phyloP scores from a whole-genome alignment of 2,329 filamentous ascomycete species.

The Aureobasidium sp. region DNA sequence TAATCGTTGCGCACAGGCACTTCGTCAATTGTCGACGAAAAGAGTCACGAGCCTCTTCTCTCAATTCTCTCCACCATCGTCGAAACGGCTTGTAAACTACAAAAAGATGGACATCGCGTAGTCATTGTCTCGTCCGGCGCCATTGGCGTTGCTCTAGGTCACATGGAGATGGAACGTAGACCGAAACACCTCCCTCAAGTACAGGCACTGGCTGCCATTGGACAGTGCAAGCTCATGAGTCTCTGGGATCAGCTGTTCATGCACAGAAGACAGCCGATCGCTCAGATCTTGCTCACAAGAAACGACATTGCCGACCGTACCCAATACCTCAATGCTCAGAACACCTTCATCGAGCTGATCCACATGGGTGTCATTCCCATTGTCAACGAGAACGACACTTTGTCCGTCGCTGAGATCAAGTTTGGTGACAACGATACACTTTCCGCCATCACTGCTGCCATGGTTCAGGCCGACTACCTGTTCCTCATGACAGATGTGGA shows the following conservation, averaged over 20 bases:
- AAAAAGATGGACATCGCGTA: slow-evolving; percentile 86
- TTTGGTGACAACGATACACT: slow-evolving; percentile 98
- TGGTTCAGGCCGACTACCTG: slow-evolving; percentile 93
- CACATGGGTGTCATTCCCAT: slow-evolving; percentile 96
- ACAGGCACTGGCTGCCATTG: slow-evolving; percentile 91
- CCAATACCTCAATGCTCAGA: slow-evolving; percentile 93
- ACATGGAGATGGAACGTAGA: slow-evolving; percentile 80
- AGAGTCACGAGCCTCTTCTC: slow-evolving; percentile 84
- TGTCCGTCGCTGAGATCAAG: slow-evolving; percentile 97
- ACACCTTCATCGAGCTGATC: slow-evolving; percentile 82
- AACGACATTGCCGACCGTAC: slow-evolving; percentile 96
- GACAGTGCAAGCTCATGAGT: slow-evolving; percentile 89
- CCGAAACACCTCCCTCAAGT: slow-evolving; percentile 86
- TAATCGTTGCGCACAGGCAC: slow-evolving; percentile 57
- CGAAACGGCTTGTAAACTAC: slow-evolving; percentile 81
- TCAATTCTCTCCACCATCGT: slow-evolving; percentile 89
- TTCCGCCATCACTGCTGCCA: slow-evolving; percentile 90
- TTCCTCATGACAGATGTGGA: slow-evolving; percentile 99
- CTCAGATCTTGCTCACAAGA: slow-evolving; percentile 87
- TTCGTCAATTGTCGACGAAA: slow-evolving; percentile 97
- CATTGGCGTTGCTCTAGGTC: slow-evolving; percentile 84
- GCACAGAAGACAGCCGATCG: slow-evolving; percentile 82
- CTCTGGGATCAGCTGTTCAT: slow-evolving; percentile 91
- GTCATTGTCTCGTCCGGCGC: slow-evolving; percentile 96
- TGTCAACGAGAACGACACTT: slow-evolving; percentile 96